Base-by-base conservation (phyloP, 495 filamentous ascomycete species). In the Hypoxylon cercidicola region DNA sequence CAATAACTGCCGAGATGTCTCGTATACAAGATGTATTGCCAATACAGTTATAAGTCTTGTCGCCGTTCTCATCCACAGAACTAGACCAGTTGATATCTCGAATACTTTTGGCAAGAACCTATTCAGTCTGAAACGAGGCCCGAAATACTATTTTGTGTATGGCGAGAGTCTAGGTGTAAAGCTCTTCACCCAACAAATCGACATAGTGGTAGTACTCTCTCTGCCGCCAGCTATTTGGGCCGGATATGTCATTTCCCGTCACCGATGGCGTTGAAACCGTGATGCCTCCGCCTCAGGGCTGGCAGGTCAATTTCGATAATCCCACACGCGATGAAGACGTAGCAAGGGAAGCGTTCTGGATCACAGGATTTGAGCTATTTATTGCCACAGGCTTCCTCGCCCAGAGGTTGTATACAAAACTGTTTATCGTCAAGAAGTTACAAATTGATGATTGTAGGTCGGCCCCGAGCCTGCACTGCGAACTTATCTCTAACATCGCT, bases 371-470 rank as follows among this genome's bases (percentile, higher is more conserved):
- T 13, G 61, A 55, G 16, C 39, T 50, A 25, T 19, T 58, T 6
- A 23, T 64, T 13, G 20, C 41, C 6, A 37, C 55, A 11, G 1
- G 48, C 10, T 64, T 64, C 20, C 37, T 64, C 20, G 23, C 20
- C 13, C 61, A 64, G 37, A 44, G 53, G 7, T 28, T 64, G n/a
- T 64, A 64, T 37, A 50, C 47, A 3, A 50, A 53, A 15, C 13
- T 49, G 6, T 52, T 64, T 34, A 21, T 64, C 3, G 19, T 44
- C 6, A 44, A 39, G 40, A 30, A 47, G 19, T 15, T 64, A 6
- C 43, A 58, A 30, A 15, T 57, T 11, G 61, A 64, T 34, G 61
- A 64, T 46, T 51, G 59, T 62, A 41, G 15, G 59, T 62, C 20
- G 12, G 12, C 4, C 25, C 19, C 4, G 4, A 16, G 5, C 13